Conservation (phyloP, 495 filamentous ascomycete species). For the Neurospora tetrasperma region DNA sequence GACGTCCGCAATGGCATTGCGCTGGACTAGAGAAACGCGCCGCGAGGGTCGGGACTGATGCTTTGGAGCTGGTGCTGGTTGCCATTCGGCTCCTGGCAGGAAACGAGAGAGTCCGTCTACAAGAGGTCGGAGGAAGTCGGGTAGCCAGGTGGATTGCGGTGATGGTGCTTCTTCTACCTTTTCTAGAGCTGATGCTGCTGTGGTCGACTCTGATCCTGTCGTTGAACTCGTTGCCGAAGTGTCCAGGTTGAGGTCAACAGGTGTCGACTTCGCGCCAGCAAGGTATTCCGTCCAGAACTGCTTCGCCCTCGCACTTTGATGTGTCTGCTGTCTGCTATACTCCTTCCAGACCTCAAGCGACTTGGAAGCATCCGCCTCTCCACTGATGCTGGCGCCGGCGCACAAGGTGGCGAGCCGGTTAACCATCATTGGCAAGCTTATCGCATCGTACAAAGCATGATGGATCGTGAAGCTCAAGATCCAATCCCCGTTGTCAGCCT, state of each 20-base stretch:
- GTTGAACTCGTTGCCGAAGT: neutral
- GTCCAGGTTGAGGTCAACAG: neutral
- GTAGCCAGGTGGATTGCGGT: neutral
- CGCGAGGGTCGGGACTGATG: neutral
- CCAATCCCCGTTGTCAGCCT: constrained; percentile 8
- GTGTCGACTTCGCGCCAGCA: constrained; percentile 1
- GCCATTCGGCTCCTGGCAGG: neutral
- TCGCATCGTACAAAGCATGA: constrained; percentile 72
- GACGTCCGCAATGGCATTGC: constrained; percentile 10
- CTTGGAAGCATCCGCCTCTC: neutral
- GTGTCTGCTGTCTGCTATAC: constrained; percentile 7
- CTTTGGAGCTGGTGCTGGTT: neutral
- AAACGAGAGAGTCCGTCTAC: neutral
- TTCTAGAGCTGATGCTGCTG: neutral
- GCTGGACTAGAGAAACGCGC: constrained; percentile 8
- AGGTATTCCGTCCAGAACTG: constrained; percentile 51
- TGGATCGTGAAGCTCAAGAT: constrained; percentile 44
- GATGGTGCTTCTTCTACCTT: neutral
- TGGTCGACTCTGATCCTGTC: neutral
- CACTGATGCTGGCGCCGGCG: neutral
- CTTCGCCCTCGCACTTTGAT: constrained; percentile 11
- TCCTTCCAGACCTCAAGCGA: constrained; percentile 12
- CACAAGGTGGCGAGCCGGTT: constrained; percentile 19
- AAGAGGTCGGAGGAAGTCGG: neutral
- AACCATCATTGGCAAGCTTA: constrained; percentile 49